Conservation (phyloP, 176 grass and related monocot genomes). For the Aegilops sharonensis region DNA sequence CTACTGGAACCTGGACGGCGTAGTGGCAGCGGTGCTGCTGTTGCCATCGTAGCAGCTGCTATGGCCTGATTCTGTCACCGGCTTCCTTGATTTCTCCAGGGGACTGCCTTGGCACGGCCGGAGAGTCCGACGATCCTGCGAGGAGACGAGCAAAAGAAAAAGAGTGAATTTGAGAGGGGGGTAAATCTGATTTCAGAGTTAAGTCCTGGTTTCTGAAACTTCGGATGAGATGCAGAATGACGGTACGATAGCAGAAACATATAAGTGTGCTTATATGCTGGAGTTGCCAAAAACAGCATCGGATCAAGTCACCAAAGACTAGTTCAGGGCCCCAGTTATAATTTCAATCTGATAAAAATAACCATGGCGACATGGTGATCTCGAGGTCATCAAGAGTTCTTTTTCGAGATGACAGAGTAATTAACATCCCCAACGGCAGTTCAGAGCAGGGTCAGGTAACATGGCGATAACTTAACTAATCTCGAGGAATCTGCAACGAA, state of each 20-base stretch:
- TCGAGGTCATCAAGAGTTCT: neutral
- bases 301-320: neutral
- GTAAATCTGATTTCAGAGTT: neutral
- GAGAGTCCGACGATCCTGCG: slow-evolving; percentile 62
- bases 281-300: neutral
- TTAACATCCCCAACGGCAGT: slow-evolving; percentile 33
- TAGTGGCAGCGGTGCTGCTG: slow-evolving; percentile 34
- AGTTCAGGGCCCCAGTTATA: neutral
- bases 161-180: too few relatives aligned
- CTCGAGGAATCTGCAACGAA: neutral
- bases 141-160: neutral
- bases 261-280: neutral
- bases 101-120: slow-evolving; percentile 51
- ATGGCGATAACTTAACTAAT: slow-evolving; percentile 7
- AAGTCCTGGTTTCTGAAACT: neutral
- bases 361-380: neutral
- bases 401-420: neutral
- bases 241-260: neutral
- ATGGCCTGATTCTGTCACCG: slow-evolving; percentile 27
- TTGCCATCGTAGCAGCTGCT: slow-evolving; percentile 66
- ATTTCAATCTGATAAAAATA: neutral
- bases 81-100: slow-evolving; percentile 43
- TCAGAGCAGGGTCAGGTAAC: slow-evolving; percentile 18
- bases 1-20: slow-evolving; percentile 45
- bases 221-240: neutral